Evolutionary conservation across 176 grass and related monocot genomes (phyloP), one percentile per base, ranked within the genome.

Genomic region (Oryza coarctata): DNA sequence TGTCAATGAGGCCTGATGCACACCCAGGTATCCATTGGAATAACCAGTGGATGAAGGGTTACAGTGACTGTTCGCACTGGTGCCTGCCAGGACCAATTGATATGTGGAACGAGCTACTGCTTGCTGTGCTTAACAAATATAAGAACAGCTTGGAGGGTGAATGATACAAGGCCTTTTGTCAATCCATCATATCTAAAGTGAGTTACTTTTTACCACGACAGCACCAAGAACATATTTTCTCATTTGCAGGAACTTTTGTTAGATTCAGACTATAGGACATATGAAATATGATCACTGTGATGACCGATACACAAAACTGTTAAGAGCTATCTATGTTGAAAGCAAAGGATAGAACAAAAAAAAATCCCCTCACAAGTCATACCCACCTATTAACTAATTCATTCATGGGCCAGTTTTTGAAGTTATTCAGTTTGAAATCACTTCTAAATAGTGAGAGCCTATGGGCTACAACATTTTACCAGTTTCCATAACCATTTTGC

Each of bases 1-100:
- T 91, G 89, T 77, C 68, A 57, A 85, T 88, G 82, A 85, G 86
- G 45, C 89, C 82, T 58, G 86, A 85, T 91, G 89, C 67, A 64
- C 82, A 91, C 68, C 82, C 89, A 69, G 78, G 82, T 36, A 57
- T 85, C 29, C 80, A 90, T 26, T 90, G 84, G 80, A 79, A 87
- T 68, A 84, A 90, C 57, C 52, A 87, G 70, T 90, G 88, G 80
- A 83, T 87, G 75, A 84, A 50, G 63, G 70, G 80, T 65, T 87
- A 84, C 6, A 90, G 70, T 87, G 84, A 90, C 41, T 90, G 84
- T 80, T 79, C 76, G 10, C 88, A 89, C 17, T 89, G 88, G 88
- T 89, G 83, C 49, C 69, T 89, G 12, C 80, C 80, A 55, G 84
- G 89, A 74, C 63, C 84, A 71, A 80, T 84, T 84, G 63, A 84